Base-by-base conservation (phyloP, 768 basidiomycete species). In the Kondoa subrosea region DNA sequence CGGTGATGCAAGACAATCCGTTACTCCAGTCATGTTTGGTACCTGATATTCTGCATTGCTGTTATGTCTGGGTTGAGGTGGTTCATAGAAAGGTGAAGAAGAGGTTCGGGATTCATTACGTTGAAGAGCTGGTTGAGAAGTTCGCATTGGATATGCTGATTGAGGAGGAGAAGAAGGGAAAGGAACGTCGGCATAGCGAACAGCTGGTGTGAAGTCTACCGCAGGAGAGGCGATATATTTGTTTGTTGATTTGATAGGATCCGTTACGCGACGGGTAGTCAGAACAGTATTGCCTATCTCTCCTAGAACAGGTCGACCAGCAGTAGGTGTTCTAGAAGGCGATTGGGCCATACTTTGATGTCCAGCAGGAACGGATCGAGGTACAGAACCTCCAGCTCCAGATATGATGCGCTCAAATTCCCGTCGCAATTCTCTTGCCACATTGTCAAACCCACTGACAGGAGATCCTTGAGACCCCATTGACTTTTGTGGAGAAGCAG, bases 21-120 rank as follows among this genome's bases (percentile, higher is more conserved):
- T 75, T 2, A 75, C 26, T 2, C 71, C 73, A 17, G 74, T 75
- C 56, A 71, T 56, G 33, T 75, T 70, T 4, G 74, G 74, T 17
- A 75, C 33, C 4, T 70, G 67, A 59, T 66, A 31, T 1, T 61
- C 31, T 58, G 27, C 29, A 15, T 31, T 15, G 25, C 29, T 8
- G 58, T 31, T 27, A 27, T 27, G 21, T 12, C 14, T 12, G 8
- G 58, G 29, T 25, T 25, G 8, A 4, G 58, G 25, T 25, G 4
- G 58, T 25, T 25, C 8, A 33, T 30, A 63, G 33, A 33, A 50
- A 8, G 40, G 40, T 8, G 40, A 50, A 50, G 40, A 50, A 50
- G 40, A 8, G 21, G 40, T 8, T 8, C 33, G 61, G 14, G 8
- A 31, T 12, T 59, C 29, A 27, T 31, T 31, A 27, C 58, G 21